Evolutionary conservation across 2,329 filamentous ascomycete genomes (phyloP).

Genomic region (Phyllosticta ampelicida): DNA sequence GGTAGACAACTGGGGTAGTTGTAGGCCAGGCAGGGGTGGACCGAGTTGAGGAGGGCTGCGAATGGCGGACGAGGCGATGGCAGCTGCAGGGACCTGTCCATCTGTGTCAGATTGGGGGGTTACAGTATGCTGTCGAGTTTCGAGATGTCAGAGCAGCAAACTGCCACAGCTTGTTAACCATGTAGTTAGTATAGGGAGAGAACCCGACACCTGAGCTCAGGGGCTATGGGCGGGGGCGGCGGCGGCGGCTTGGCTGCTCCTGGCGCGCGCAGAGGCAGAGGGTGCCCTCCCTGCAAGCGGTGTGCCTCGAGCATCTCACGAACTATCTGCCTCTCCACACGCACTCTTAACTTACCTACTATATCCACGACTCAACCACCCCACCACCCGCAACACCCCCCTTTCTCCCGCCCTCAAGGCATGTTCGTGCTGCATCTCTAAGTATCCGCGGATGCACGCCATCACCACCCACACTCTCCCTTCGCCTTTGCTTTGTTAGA

Average conservation of each 20-base stretch:
- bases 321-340: background rate
- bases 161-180: background rate
- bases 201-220: background rate
- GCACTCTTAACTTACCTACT: background rate
- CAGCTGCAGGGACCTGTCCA: background rate
- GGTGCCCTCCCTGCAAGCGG: background rate
- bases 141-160: background rate
- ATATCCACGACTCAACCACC: background rate
- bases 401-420: background rate
- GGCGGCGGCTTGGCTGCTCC: background rate
- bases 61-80: background rate
- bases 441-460: background rate
- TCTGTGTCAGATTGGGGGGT: background rate
- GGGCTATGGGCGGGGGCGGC: background rate
- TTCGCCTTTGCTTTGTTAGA: conserved; percentile 5
- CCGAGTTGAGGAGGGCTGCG: background rate
- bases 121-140: background rate
- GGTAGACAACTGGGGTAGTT: background rate
- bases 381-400: background rate
- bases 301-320: background rate
- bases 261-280: background rate
- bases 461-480: background rate
- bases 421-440: background rate
- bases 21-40: background rate
- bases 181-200: background rate